Conservation (phyloP, 1,284 basidiomycete genomes). For the Ganoderma leucocontextum region DNA sequence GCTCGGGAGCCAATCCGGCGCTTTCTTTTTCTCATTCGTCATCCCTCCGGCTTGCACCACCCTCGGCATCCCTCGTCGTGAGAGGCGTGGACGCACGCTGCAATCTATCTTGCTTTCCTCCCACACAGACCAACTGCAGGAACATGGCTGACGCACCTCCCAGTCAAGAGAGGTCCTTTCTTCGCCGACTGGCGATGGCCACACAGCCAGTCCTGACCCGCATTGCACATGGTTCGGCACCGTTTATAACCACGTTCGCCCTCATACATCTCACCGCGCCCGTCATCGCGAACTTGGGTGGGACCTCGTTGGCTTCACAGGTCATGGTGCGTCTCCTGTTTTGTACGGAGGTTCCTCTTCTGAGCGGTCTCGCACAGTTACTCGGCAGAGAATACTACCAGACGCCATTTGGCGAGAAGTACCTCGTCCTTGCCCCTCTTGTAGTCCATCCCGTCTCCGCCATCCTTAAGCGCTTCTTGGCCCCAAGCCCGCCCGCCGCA, state of each 20-base stretch:
- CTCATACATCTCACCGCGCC: conserved; percentile 77
- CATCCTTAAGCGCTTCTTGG: conserved; percentile 61
- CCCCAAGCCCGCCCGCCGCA: conserved; percentile 46
- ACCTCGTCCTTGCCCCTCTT: conserved; percentile 68
- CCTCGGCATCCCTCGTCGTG: neutral
- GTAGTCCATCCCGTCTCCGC: conserved; percentile 63
- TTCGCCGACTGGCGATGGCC: conserved; percentile 26
- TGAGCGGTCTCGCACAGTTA: conserved; percentile 5
- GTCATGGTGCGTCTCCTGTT: conserved; percentile 62
- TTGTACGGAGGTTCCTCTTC: neutral
- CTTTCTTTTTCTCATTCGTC: neutral
- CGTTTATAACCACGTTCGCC: conserved; percentile 70
- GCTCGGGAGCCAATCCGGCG: conserved; percentile 2
- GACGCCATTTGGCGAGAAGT: conserved; percentile 66
- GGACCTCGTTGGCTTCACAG: conserved; percentile 68
- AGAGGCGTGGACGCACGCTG: neutral
- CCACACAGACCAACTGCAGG: neutral
- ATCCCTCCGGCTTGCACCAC: neutral
- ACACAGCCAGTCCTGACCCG: conserved; percentile 47
- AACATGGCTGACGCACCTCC: conserved; percentile 21
- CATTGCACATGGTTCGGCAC: conserved; percentile 62
- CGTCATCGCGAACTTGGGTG: conserved; percentile 69
- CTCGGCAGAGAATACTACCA: conserved; percentile 81
- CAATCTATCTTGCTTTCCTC: neutral
- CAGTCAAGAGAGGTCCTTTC: conserved; percentile 18